Evolutionary conservation across 306 rosid genomes (phyloP).

Genomic region (Cucumis melo): DNA sequence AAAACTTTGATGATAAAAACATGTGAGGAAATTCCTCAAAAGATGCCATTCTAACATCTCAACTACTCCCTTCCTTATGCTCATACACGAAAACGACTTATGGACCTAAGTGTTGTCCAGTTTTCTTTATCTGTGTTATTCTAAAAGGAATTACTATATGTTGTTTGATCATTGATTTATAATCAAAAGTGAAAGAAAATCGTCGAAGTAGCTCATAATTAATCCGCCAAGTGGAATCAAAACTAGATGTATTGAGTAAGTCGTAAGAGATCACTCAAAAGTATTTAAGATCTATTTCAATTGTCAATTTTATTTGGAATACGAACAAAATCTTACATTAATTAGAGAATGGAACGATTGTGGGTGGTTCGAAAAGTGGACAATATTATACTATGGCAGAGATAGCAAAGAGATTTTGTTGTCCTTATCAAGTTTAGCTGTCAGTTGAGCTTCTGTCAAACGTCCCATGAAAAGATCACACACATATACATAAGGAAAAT

Average conservation of each 20-base stretch:
- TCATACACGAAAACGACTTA: not conserved
- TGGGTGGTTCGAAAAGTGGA: too few species aligned
- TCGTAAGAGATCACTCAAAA: not conserved
- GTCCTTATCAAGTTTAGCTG: too few species aligned
- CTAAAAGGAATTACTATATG: not conserved
- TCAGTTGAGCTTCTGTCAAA: not conserved
- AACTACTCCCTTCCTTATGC: not conserved
- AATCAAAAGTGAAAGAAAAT: not conserved
- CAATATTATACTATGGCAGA: too few species aligned
- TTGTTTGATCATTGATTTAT: not conserved
- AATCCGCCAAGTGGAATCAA: too few species aligned
- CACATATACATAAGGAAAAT: not conserved
- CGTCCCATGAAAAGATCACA: not conserved
- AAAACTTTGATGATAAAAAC: not conserved
- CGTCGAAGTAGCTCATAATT: too few species aligned
- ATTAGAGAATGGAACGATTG: too few species aligned
- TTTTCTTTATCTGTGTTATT: not conserved
- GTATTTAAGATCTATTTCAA: too few species aligned
- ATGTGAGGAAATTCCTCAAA: not conserved
- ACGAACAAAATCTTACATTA: too few species aligned
- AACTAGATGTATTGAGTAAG: not conserved
- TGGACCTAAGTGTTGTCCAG: not conserved
- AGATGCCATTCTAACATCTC: not conserved
- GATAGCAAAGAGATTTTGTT: too few species aligned
- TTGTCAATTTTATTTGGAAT: too few species aligned